Percentiles rank a stretch among this genome's conserved stretches.
These are phyloP conservation scores for Leccinum ponderosum DNA, from an alignment of 1,284 basidiomycete genomes.

Conservation along the genomic window DNA sequence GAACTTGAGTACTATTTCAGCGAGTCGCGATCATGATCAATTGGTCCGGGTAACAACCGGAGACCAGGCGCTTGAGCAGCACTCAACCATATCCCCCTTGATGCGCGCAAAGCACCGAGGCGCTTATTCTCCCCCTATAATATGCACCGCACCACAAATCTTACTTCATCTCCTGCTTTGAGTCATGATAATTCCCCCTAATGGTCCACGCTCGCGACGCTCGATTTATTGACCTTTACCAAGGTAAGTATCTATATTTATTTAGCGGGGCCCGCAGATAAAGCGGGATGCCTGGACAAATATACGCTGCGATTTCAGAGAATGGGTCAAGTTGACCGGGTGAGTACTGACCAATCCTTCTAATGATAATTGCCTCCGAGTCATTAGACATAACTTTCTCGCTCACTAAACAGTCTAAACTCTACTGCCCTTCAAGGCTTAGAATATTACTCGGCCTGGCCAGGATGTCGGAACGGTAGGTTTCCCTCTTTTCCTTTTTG, in stretches of 20 bases:
- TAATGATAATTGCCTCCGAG: neutral
- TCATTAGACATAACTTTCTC: neutral
- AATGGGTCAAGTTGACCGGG: no score
- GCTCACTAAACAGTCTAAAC: no score
- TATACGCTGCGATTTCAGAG: neutral
- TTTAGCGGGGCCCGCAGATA: neutral
- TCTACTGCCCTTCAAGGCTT: no score
- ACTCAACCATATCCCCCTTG: neutral
- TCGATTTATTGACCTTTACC: neutral
- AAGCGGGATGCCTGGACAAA: neutral
- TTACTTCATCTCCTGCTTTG: neutral
- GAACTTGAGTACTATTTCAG: neutral
- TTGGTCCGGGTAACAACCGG: neutral
- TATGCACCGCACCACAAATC: neutral
- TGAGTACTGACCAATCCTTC: neutral
- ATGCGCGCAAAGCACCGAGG: neutral
- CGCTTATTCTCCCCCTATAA: neutral
- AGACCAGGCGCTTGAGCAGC: neutral
- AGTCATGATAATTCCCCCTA: neutral
- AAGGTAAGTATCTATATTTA: neutral
- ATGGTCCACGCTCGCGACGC: neutral
- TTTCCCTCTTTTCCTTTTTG: neutral
- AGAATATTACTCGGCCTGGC: neutral
- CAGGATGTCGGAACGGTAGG: neutral
- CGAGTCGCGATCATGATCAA: neutral